Evolutionary conservation across 2,329 filamentous ascomycete species (phyloP), one percentile per base, ranked within the genome.

Genomic region (Stagonosporopsis rhizophila): DNA sequence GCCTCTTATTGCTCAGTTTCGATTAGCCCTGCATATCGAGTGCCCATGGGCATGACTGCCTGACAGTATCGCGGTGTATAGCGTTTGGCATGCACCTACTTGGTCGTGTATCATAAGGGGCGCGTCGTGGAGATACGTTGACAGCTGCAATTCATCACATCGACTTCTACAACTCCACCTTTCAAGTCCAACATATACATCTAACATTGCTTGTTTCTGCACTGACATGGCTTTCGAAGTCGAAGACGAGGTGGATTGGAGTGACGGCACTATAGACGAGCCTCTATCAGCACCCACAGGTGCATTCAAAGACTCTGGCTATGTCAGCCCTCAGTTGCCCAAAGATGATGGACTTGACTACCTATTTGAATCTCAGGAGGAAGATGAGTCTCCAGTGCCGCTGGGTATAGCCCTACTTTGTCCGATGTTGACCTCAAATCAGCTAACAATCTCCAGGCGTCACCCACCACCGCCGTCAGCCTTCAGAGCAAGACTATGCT

Each of bases 171-270:
- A 37, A 22, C 12, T 54, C 35, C 12, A 35, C 12, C 11, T 44
- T 41, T 35, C 20, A 20, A 25, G 19, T 47, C 22, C 53, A 9
- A 14, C 14, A 14, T 12, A 8, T 15, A 23, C 20, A 35, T 8
- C n/a, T n/a, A 25, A 37, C 23, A 37, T 40, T 19, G 37, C 11
- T 6, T 4, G 15, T 9, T 3, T 3, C 14, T 20, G 15, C 20
- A 5, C 40, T 4, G 45, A 2, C 2, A 70, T 70, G 61, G 14
- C 19, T 11, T 60, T 58, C 37, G 49, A 48, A 7, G 39, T 57
- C 32, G 66, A 70, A 42, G 66, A 70, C 27, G 60, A 67, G 41
- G 48, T 71, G 7, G 65, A 71, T 44, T 70, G 66, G 66, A 66
- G 66, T 28, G 66, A 70, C 23, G 56, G 67, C 15, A 51, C 67